Evolutionary conservation across 139 green algal species (phyloP), one percentile per base, ranked within the genome.

Genomic region (Ettlia oleoabundans): DNA sequence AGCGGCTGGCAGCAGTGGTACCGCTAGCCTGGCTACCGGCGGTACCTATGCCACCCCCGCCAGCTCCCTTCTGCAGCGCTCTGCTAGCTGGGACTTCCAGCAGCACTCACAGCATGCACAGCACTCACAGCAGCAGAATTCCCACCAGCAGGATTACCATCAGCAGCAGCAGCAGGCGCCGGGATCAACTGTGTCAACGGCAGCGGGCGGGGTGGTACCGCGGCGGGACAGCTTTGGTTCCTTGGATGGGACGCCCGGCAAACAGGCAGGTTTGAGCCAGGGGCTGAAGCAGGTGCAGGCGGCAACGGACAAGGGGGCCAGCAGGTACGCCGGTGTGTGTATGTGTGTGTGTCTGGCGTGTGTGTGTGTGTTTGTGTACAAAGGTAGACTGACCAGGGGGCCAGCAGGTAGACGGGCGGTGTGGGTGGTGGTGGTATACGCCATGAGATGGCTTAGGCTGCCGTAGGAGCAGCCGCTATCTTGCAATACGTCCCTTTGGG

Each of bases 281-380:
- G 51, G 35, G 51, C 40, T 78, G 65, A 32, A 66, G 37, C 65
- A 79, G 37, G 35, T 86, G 81, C 75, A 82, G 55, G 72, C 58
- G 4, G 67, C 58, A 51, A 51, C 73, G 1, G 72, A 63, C 66
- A 80, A 86, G 75, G 81, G 81, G 0, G 64, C 81, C 35, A 18
- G 2, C n/a, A n/a, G n/a, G n/a, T n/a, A n/a, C n/a, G n/a, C n/a
- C n/a, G n/a, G n/a, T n/a, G n/a, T n/a, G n/a, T n/a, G n/a, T n/a
- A n/a, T n/a, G n/a, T n/a, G n/a, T 52, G 2, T 42, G 4, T 69
- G n/a, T 26, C n/a, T 3, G 53, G 2, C n/a, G 3, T 9, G 41
- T 55, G n/a, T n/a, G n/a, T n/a, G n/a, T n/a, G n/a, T n/a, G n/a
- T n/a, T n/a, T n/a, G n/a, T n/a, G n/a, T n/a, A n/a, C n/a, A n/a